A percentile compares a stretch with the other conserved stretches of the same genome.
Evolutionary conservation across 768 basidiomycete species (phyloP).

Genomic region (Dentipellis fragilis): DNA sequence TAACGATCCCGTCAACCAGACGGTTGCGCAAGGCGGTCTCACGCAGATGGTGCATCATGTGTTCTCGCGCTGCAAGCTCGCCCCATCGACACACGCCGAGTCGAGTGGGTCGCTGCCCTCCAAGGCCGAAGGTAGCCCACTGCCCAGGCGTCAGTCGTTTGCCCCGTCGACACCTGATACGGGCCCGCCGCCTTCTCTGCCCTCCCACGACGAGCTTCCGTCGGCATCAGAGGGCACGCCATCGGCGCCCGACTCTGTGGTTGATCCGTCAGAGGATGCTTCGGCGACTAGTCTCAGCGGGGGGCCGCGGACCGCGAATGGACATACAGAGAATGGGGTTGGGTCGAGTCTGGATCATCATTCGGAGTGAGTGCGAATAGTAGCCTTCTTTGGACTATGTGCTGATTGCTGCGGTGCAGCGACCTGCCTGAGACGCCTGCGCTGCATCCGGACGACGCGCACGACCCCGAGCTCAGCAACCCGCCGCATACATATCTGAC

Average conservation of each 20-base stretch:
- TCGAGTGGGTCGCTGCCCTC: background rate
- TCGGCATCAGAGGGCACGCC: background rate
- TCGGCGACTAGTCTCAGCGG: background rate
- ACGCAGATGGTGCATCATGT: constrained; percentile 98
- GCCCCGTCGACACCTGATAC: constrained; percentile 8
- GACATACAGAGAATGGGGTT: background rate
- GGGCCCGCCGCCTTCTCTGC: constrained; percentile 12
- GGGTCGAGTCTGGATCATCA: background rate
- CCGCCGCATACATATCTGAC: constrained; percentile 37
- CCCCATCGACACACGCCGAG: constrained; percentile 5
- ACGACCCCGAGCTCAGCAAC: constrained; percentile 6
- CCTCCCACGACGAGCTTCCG: constrained; percentile 3
- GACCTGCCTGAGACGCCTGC: background rate
- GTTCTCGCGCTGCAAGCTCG: constrained; percentile 67
- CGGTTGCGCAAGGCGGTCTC: constrained; percentile 94
- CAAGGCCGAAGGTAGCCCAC: constrained; percentile 8
- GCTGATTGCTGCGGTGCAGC: background rate
- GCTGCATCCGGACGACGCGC: constrained; percentile 1
- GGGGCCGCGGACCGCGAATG: background rate
- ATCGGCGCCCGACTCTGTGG: background rate
- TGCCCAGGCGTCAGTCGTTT: constrained; percentile 4
- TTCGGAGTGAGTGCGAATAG: too few species aligned
- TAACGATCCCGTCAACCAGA: constrained; percentile 85
- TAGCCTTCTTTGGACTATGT: too few species aligned
- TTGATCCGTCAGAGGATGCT: background rate